Percentiles rank a stretch among this genome's conserved stretches.
phyloP scores from a whole-genome alignment of 192 early-diverging fungal species.

The Backusella luteola region DNA sequence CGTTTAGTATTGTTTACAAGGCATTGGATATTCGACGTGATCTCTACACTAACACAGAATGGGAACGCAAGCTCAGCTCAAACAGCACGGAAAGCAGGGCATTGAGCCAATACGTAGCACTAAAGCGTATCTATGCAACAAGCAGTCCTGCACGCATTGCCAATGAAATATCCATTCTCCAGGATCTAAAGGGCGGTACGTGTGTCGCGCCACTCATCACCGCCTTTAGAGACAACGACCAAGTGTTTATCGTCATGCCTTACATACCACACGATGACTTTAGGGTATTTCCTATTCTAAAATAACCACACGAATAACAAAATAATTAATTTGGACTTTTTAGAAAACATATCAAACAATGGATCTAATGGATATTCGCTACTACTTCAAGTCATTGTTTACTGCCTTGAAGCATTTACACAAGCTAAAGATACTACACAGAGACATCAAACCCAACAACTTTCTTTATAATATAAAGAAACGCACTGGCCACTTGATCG shows the following conservation, averaged over 20 bases:
- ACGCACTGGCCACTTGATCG: slow-evolving; percentile 79
- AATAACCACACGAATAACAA: not conserved
- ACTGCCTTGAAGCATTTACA: slow-evolving; percentile 74
- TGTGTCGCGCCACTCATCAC: slow-evolving; percentile 80
- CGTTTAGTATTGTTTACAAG: slow-evolving; percentile 92
- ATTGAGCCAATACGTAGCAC: slow-evolving; percentile 59
- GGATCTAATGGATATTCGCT: slow-evolving; percentile 65
- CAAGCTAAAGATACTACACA: slow-evolving; percentile 71
- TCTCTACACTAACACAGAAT: slow-evolving; percentile 66
- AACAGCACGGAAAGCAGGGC: not conserved
- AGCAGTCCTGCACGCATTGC: slow-evolving; percentile 77
- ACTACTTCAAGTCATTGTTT: slow-evolving; percentile 75
- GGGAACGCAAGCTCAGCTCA: slow-evolving; percentile 37
- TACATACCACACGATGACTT: slow-evolving; percentile 86
- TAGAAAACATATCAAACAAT: slow-evolving; percentile 66
- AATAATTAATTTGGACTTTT: not conserved
- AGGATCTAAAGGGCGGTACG: slow-evolving; percentile 64
- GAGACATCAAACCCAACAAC: slow-evolving; percentile 94
- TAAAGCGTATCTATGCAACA: slow-evolving; percentile 87
- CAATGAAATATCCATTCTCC: slow-evolving; percentile 80
- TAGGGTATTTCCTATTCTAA: slow-evolving; percentile 42
- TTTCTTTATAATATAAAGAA: slow-evolving; percentile 80
- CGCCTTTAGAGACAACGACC: slow-evolving; percentile 75
- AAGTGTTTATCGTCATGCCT: slow-evolving; percentile 80
- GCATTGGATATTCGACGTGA: slow-evolving; percentile 77